phyloP scores from a whole-genome alignment of 2,329 filamentous ascomycete species.

The Ophiocordyceps camponoti-floridani region DNA sequence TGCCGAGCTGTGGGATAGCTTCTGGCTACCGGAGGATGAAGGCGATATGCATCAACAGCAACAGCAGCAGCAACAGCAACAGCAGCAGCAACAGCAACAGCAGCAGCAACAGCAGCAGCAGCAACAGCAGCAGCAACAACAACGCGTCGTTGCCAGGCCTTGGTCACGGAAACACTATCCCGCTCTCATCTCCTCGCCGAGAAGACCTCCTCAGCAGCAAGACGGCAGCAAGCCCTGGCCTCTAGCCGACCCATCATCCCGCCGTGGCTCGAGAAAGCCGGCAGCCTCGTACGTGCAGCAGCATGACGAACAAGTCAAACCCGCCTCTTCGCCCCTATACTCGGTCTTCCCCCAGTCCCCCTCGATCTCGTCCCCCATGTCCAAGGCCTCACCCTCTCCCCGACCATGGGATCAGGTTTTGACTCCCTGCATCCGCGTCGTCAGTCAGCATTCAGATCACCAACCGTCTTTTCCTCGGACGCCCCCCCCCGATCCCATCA shows the following conservation, averaged over 20 bases:
- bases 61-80: background rate
- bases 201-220: slow-evolving; percentile 1
- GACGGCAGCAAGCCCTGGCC: slow-evolving; percentile 7
- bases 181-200: slow-evolving; percentile 12
- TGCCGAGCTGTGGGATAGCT: slow-evolving; percentile 31
- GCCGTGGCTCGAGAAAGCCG: slow-evolving; percentile 2
- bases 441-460: too few relatives aligned
- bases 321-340: slow-evolving; percentile 12
- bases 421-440: slow-evolving; percentile 7
- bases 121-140: background rate
- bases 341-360: slow-evolving; percentile 21
- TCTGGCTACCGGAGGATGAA: slow-evolving; percentile 18
- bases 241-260: slow-evolving; percentile 8
- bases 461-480: slow-evolving; percentile 8
- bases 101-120: too few relatives aligned
- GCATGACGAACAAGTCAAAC: background rate
- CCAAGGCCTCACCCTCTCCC: slow-evolving; percentile 6
- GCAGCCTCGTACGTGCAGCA: background rate
- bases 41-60: slow-evolving; percentile 3
- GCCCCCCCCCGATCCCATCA: slow-evolving; percentile 1
- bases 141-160: slow-evolving; percentile 1
- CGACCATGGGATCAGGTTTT: slow-evolving; percentile 11
- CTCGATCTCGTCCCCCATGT: background rate
- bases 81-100: too few relatives aligned
- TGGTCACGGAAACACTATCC: slow-evolving; percentile 14